Percentiles rank a stretch among this genome's conserved stretches.
phyloP scores from a whole-genome alignment of 495 filamentous ascomycete species.

The Talaromyces proteolyticus region DNA sequence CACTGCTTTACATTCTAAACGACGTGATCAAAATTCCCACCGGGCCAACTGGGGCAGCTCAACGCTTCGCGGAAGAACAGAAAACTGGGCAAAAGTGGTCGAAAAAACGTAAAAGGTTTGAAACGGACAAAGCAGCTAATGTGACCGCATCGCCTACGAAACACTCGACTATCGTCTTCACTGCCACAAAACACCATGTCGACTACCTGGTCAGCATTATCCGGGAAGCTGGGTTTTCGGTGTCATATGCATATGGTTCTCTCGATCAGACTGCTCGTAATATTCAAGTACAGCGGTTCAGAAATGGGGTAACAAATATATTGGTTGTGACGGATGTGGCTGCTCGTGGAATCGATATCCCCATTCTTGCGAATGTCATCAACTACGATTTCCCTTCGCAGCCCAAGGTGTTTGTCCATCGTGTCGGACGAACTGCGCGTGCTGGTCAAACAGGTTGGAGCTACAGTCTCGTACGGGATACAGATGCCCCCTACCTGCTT shows the following conservation, averaged over 20 bases:
- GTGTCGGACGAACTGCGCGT: conserved; percentile 91
- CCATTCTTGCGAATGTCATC: conserved; percentile 91
- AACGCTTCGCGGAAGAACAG: conserved; percentile 20
- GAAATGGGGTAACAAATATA: conserved; percentile 77
- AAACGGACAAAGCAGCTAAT: conserved; percentile 26
- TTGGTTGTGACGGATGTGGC: conserved; percentile 97
- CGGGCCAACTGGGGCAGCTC: conserved; percentile 54
- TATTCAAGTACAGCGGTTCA: conserved; percentile 83
- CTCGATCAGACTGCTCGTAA: conserved; percentile 90
- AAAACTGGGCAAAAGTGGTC: conserved; percentile 43
- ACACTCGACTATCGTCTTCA: conserved; percentile 90
- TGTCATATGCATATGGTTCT: conserved; percentile 89
- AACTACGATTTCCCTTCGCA: conserved; percentile 98
- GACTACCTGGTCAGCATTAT: conserved; percentile 81
- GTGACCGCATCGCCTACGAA: conserved; percentile 36
- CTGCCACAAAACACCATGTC: conserved; percentile 96
- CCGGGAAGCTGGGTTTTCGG: conserved; percentile 68
- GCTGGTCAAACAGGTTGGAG: conserved; percentile 90
- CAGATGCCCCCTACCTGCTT: conserved; percentile 83
- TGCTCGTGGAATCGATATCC: conserved; percentile 96
- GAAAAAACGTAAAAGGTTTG: conserved; percentile 63
- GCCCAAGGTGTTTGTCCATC: conserved; percentile 93
- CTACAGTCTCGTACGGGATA: conserved; percentile 81
- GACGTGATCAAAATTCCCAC: conserved; percentile 91
- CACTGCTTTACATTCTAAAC: conserved; percentile 80